Evolutionary conservation across 169 alveolate genomes (phyloP).

Genomic region (Plasmodium chabaudi): DNA sequence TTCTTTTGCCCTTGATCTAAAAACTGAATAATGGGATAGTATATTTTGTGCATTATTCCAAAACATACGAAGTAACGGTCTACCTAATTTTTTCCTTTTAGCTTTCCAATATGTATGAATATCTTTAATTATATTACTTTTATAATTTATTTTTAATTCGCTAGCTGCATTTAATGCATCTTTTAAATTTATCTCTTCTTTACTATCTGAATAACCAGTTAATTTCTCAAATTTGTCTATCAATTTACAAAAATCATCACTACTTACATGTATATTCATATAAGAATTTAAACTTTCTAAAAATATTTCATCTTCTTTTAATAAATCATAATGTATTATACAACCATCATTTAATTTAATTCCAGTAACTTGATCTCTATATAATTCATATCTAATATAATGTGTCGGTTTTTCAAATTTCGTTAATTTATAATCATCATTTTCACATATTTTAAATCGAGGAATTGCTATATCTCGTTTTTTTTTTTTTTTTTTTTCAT

Average conservation of each 20-base stretch:
- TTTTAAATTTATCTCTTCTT: conserved; percentile 76
- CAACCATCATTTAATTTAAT: conserved; percentile 82
- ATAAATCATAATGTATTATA: conserved; percentile 85
- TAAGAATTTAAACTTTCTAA: conserved; percentile 80
- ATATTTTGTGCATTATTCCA: conserved; percentile 89
- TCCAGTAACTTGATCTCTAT: conserved; percentile 88
- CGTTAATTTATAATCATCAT: conserved; percentile 41
- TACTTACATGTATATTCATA: conserved; percentile 40
- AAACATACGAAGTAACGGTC: conserved; percentile 87
- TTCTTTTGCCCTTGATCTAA: conserved; percentile 89
- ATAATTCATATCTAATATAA: conserved; percentile 87
- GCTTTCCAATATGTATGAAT: conserved; percentile 83
- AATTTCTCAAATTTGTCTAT: conserved; percentile 85
- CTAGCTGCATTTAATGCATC: conserved; percentile 77
- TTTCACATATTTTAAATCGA: conserved; percentile 68
- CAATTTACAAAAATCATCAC: conserved; percentile 78
- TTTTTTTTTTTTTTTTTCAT: conserved; percentile 65
- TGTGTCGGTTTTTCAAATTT: conserved; percentile 83
- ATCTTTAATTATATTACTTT: conserved; percentile 66
- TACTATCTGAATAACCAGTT: conserved; percentile 74
- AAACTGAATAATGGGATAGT: conserved; percentile 87
- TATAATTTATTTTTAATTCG: conserved; percentile 36
- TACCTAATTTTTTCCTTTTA: conserved; percentile 85
- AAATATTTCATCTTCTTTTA: conserved; percentile 83
- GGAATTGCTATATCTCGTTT: conserved; percentile 69